These are phyloP conservation scores for Rhypophila decipiens DNA, from an alignment of 495 filamentous ascomycete species.

Conservation along the genomic window DNA sequence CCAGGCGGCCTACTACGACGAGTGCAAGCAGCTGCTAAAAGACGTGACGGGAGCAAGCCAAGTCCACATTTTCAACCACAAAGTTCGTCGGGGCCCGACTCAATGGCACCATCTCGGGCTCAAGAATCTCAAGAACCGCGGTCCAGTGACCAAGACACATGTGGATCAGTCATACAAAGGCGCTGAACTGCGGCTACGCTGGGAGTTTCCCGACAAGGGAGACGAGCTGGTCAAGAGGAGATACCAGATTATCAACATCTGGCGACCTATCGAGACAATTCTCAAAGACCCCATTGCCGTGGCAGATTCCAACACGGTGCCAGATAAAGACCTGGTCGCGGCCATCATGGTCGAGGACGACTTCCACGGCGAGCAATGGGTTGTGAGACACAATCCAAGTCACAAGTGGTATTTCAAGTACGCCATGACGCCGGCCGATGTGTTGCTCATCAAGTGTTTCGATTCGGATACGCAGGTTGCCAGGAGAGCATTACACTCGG, in stretches of 20 bases:
- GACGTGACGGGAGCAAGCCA: constrained; percentile 55
- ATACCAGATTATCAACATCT: constrained; percentile 69
- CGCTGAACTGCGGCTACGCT: constrained; percentile 47
- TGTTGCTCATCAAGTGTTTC: constrained; percentile 62
- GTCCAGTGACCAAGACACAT: constrained; percentile 60
- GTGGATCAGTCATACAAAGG: constrained; percentile 66
- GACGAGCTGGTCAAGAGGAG: constrained; percentile 51
- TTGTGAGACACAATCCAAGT: constrained; percentile 47
- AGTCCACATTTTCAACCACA: constrained; percentile 69
- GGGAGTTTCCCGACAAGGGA: constrained; percentile 52
- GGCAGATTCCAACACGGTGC: constrained; percentile 51
- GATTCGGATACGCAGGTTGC: constrained; percentile 56
- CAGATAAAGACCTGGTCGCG: constrained; percentile 57
- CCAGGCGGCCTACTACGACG: constrained; percentile 53
- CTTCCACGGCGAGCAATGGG: constrained; percentile 64
- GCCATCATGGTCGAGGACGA: constrained; percentile 65
- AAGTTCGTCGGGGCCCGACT: constrained; percentile 51
- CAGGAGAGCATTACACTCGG: constrained; percentile 55
- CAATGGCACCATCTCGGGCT: constrained; percentile 32
- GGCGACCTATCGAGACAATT: constrained; percentile 61
- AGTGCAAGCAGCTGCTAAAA: constrained; percentile 54
- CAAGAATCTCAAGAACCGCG: constrained; percentile 37
- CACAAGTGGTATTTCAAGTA: constrained; percentile 73
- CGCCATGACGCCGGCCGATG: constrained; percentile 51
- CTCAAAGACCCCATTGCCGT: constrained; percentile 55